Conservation (phyloP, 2,329 filamentous ascomycete genomes). For the Xylariaceae sp. region DNA sequence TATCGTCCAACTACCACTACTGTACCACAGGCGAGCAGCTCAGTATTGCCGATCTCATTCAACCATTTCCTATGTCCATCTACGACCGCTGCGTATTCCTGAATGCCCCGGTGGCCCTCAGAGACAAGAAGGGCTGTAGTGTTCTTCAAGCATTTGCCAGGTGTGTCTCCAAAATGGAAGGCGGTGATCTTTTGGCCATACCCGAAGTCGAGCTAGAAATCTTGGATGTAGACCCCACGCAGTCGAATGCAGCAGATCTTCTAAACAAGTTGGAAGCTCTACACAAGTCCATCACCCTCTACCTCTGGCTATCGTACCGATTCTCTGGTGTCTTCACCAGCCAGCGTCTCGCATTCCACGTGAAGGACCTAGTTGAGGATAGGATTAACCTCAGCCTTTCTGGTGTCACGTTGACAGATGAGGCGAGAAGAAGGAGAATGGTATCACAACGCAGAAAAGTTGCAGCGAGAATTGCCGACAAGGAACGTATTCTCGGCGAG, state of each 20-base stretch:
- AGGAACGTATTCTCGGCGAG: conserved; percentile 22
- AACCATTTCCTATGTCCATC: conserved; percentile 65
- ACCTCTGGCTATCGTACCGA: conserved; percentile 90
- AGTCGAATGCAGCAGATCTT: conserved; percentile 47
- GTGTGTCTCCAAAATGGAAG: conserved; percentile 63
- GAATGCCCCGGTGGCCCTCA: conserved; percentile 62
- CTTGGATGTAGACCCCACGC: conserved; percentile 59
- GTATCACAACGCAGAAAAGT: conserved; percentile 19
- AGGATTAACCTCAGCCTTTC: conserved; percentile 64
- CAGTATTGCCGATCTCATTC: conserved; percentile 68
- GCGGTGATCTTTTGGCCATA: conserved; percentile 69
- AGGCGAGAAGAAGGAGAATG: conserved; percentile 31
- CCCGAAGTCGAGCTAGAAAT: conserved; percentile 66
- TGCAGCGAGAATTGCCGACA: conserved; percentile 16
- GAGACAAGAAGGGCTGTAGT: conserved; percentile 41
- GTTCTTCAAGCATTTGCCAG: conserved; percentile 63
- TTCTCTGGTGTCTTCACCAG: conserved; percentile 77
- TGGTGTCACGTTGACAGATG: conserved; percentile 48
- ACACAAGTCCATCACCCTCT: conserved; percentile 78
- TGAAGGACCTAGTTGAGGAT: conserved; percentile 72
- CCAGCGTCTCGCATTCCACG: conserved; percentile 71
- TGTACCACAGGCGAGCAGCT: conserved; percentile 61
- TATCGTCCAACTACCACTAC: conserved; percentile 66
- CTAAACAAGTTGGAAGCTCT: conserved; percentile 69
- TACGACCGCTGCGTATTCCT: conserved; percentile 73